phyloP scores from a whole-genome alignment of 345 rosid species.

The Barbarea vulgaris region DNA sequence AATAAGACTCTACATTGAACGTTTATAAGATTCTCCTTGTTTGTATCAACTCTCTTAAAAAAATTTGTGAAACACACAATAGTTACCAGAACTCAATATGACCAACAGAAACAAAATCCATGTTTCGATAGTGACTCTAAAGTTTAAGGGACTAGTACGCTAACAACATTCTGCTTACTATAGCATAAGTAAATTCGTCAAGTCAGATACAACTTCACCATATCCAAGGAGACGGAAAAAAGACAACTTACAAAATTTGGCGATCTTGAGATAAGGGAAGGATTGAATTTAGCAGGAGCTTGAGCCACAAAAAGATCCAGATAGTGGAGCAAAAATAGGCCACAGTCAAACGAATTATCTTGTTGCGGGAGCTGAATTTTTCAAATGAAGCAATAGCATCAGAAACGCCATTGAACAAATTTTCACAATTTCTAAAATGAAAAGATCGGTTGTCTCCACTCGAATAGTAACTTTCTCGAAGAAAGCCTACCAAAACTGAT shows the following conservation, averaged over 20 bases:
- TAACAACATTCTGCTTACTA: background rate
- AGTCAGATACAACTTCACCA: slow-evolving; percentile 12
- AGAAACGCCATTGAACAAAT: slow-evolving; percentile 18
- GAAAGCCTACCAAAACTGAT: background rate
- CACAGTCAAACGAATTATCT: slow-evolving; percentile 90
- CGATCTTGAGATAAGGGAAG: slow-evolving; percentile 50
- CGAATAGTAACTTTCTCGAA: background rate
- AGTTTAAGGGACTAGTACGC: background rate
- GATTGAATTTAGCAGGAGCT: slow-evolving; percentile 71
- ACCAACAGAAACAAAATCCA: background rate
- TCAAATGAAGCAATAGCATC: slow-evolving; percentile 24
- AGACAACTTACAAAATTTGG: slow-evolving; percentile 65
- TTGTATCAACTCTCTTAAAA: background rate
- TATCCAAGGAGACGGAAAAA: slow-evolving; percentile 1
- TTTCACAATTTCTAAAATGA: slow-evolving; percentile 6
- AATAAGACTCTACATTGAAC: background rate
- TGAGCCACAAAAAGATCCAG: slow-evolving; percentile 74
- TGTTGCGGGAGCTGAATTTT: slow-evolving; percentile 86
- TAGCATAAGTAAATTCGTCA: background rate
- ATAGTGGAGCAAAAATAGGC: slow-evolving; percentile 92
- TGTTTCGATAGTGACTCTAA: slow-evolving; percentile 1
- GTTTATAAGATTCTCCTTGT: background rate
- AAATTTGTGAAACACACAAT: background rate
- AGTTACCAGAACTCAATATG: background rate
- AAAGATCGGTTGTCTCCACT: background rate